A percentile compares a stretch with the other conserved stretches of the same genome.
Evolutionary conservation across 2,329 filamentous ascomycete genomes (phyloP).

Genomic region (Neofusicoccum kwambonambiense): DNA sequence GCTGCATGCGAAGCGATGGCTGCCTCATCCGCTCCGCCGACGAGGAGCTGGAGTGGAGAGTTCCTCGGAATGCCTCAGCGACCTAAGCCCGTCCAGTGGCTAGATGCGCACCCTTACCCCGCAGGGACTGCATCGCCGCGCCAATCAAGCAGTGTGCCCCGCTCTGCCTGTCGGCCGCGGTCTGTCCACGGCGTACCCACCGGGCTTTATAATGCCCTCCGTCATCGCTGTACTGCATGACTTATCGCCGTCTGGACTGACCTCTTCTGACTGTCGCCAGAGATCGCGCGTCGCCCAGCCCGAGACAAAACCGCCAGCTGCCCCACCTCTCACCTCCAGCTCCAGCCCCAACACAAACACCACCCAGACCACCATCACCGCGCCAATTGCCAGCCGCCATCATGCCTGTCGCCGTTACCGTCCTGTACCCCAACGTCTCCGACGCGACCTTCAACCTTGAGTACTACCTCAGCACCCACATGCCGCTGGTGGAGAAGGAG

Average conservation of each 20-base stretch:
- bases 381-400: background rate
- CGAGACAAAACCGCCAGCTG: background rate
- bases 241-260: background rate
- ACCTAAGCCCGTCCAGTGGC: no score
- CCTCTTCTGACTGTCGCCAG: background rate
- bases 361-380: no score
- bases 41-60: background rate
- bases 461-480: constrained; percentile 40
- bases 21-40: background rate
- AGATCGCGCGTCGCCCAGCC: background rate
- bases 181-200: constrained; percentile 1
- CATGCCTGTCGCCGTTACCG: constrained; percentile 25
- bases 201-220: background rate
- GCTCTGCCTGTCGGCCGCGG: background rate
- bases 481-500: constrained; percentile 35
- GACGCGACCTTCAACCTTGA: constrained; percentile 39
- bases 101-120: background rate
- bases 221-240: background rate
- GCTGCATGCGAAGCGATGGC: no score
- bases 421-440: constrained; percentile 17
- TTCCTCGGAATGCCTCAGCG: background rate
- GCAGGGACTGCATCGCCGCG: background rate
- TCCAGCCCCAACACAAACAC: background rate
- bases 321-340: background rate
- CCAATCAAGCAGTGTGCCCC: background rate